Percentiles rank a stretch among this genome's conserved stretches.
These are phyloP conservation scores for Neurospora sublineolata DNA, from an alignment of 495 filamentous ascomycete species.

Conservation along the genomic window DNA sequence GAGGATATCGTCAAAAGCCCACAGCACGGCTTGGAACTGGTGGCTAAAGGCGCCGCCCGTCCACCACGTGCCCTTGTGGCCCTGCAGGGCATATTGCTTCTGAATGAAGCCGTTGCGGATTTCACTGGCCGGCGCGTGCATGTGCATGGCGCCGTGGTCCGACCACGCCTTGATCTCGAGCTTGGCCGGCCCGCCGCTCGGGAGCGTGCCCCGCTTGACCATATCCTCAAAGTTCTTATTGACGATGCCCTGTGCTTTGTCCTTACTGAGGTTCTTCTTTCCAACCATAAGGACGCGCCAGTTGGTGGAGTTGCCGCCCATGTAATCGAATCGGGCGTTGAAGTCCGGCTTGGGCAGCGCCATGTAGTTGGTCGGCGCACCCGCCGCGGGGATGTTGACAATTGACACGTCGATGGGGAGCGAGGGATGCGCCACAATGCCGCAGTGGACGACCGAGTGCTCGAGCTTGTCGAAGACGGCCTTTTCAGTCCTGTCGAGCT, in stretches of 20 bases:
- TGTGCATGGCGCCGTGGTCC: slow-evolving; percentile 28
- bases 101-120: slow-evolving; percentile 35
- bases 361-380: slow-evolving; percentile 17
- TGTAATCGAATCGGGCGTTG: slow-evolving; percentile 12
- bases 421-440: slow-evolving; percentile 22
- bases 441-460: slow-evolving; percentile 24
- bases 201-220: slow-evolving; percentile 17
- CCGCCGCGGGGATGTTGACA: slow-evolving; percentile 12
- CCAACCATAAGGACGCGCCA: slow-evolving; percentile 32
- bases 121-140: slow-evolving; percentile 15
- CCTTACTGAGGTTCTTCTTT: slow-evolving; percentile 14
- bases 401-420: slow-evolving; percentile 16
- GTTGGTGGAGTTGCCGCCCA: slow-evolving; percentile 17
- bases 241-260: slow-evolving; percentile 19
- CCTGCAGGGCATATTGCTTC: slow-evolving; percentile 39
- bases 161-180: slow-evolving; percentile 27
- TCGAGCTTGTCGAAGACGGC: slow-evolving; percentile 22
- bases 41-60: slow-evolving; percentile 35
- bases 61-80: slow-evolving; percentile 38
- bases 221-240: slow-evolving; percentile 21
- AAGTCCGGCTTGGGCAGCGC: slow-evolving; percentile 14
- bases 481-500: slow-evolving; percentile 23
- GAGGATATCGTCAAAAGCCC: slow-evolving; percentile 27
- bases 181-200: slow-evolving; percentile 2
- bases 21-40: slow-evolving; percentile 29